These are phyloP conservation scores for Myxozyma neglecta DNA, from an alignment of 805 yeast species.

Conservation along the genomic window DNA sequence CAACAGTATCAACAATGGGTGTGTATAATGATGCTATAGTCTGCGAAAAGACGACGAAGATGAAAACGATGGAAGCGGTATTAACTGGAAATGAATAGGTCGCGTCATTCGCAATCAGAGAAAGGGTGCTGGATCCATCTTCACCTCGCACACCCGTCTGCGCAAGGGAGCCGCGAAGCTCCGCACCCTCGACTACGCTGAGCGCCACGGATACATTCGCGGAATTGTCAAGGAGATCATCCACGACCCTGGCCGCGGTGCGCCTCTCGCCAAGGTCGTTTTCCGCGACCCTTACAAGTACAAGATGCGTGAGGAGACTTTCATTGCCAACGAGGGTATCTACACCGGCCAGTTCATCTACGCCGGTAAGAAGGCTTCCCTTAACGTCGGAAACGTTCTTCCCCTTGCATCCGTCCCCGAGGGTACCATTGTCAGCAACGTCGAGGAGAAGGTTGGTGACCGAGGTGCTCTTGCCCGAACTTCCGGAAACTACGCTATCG, in stretches of 20 bases:
- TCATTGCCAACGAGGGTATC: slow-evolving; percentile 99
- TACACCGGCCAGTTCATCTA: slow-evolving; percentile 99
- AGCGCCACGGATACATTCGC: slow-evolving; percentile 99
- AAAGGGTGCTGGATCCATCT: slow-evolving; percentile 99
- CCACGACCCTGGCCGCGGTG: slow-evolving; percentile 99
- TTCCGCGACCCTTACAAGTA: slow-evolving; percentile 99
- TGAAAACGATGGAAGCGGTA: neutral
- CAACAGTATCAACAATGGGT: slow-evolving; percentile 15
- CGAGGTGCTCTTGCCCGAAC: slow-evolving; percentile 99
- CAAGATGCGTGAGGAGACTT: slow-evolving; percentile 96
- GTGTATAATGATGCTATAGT: neutral
- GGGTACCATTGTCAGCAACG: slow-evolving; percentile 98
- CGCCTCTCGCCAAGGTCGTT: slow-evolving; percentile 97
- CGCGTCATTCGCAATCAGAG: slow-evolving; percentile 99
- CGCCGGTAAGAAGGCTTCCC: slow-evolving; percentile 98
- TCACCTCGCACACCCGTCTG: slow-evolving; percentile 99
- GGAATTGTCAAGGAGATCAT: slow-evolving; percentile 98
- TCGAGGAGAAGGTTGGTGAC: slow-evolving; percentile 98
- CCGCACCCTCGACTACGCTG: slow-evolving; percentile 98
- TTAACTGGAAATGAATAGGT: slow-evolving; percentile 48
- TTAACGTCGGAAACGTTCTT: slow-evolving; percentile 94
- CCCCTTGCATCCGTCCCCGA: slow-evolving; percentile 98
- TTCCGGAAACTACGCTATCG: slow-evolving; percentile 98
- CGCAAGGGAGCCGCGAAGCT: slow-evolving; percentile 99
- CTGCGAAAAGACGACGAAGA: neutral